phyloP scores from a whole-genome alignment of 202 grass and related monocot genomes.

The Carex arenaria region DNA sequence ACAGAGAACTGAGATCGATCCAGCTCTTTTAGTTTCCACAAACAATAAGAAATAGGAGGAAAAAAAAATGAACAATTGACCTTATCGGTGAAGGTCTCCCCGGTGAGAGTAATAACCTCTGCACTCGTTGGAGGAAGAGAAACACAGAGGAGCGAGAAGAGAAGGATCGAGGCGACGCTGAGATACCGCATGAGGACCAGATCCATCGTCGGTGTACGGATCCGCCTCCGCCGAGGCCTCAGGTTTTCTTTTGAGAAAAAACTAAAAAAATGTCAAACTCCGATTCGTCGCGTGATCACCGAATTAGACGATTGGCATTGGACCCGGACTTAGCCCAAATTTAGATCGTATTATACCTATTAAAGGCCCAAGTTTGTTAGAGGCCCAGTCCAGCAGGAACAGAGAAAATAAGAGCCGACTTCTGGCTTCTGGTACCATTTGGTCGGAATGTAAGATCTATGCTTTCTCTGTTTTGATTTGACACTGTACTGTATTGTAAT shows the following conservation, averaged over 20 bases:
- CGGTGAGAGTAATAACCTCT: slow-evolving; percentile 85
- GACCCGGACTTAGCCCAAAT: not conserved
- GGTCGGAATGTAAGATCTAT: not conserved
- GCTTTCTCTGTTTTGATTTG: not conserved
- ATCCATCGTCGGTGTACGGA: slow-evolving; percentile 46
- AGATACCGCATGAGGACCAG: slow-evolving; percentile 23
- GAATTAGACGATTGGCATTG: not conserved
- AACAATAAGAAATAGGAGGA: not conserved
- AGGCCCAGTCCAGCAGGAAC: not conserved
- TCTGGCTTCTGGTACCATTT: no score
- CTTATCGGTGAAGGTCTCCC: slow-evolving; percentile 92
- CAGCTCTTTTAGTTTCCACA: not conserved
- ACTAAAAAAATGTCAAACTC: not conserved
- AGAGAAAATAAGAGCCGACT: not conserved
- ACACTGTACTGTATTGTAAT: not conserved
- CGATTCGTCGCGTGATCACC: not conserved
- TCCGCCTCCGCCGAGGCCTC: not conserved
- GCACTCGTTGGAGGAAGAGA: slow-evolving; percentile 28
- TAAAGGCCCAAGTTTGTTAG: not conserved
- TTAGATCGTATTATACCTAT: not conserved
- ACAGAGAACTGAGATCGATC: not conserved
- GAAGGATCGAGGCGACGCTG: slow-evolving; percentile 8
- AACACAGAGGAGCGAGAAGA: not conserved
- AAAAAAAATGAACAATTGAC: slow-evolving; percentile 2
- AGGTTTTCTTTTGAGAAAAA: not conserved